Evolutionary conservation across 768 basidiomycete genomes (phyloP), one percentile per base, ranked within the genome.

Genomic region (Mycena metata): DNA sequence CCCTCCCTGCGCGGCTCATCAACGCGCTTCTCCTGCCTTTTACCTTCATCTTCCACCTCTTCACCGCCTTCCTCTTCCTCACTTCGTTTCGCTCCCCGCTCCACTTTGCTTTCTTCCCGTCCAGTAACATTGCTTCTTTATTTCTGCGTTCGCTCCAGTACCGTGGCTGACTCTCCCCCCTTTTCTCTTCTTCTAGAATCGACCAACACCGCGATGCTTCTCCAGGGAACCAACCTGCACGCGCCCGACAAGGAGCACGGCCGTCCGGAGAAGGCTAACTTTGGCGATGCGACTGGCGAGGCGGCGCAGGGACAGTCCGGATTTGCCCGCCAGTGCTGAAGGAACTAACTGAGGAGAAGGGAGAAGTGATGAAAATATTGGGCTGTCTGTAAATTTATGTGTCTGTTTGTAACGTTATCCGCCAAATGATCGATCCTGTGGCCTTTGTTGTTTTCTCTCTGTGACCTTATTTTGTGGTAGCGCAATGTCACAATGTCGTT

Each of bases 221-320:
- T 67, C 41, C 71, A 76, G 49, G 35, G 17, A 1, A 5, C 2
- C 26, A 73, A 66, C 16, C 43, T 76, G 5, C 74, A 79, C 64
- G 80, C 82, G 39, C 81, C 82, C 5, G 84, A 83, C 54, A 75
- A 80, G 60, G 79, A 80, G 8, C 80, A 83, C 55, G 83, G 76
- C 35, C 78, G 83, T n/a, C 84, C 84, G 5, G 76, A 80, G 17
- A 79, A 79, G 59, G 72, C 68, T 10, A 85, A 85, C 59, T 84
- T 85, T 64, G 80, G 79, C 6, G 76, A 79, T 57, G 80, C 67
- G 11, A 69, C 72, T 9, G 49, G 67, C 5, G 72, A 73, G 45
- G 72, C 49, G n/a, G 71, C 56, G 9, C 60, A 71, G 45, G 76
- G 73, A 26, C 82, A 83, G 68, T 54, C 67, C 57, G 80, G 80